Evolutionary conservation across 805 yeast species (phyloP).

Genomic region (Sporopachydermia lactativora): DNA sequence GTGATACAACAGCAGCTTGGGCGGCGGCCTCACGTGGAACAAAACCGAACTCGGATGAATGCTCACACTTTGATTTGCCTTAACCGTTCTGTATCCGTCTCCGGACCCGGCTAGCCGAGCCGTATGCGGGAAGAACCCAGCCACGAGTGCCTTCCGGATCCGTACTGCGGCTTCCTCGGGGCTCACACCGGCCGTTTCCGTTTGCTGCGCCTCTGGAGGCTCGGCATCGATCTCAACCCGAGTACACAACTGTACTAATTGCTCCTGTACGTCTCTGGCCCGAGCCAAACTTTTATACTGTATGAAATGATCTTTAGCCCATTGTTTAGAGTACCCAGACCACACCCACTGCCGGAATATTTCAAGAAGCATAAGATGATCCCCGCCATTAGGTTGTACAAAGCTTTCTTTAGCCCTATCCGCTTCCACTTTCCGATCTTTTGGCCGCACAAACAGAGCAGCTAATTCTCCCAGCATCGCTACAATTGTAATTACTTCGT

Average conservation of each 20-base stretch:
- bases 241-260: slow-evolving; percentile 45
- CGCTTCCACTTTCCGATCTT: slow-evolving; percentile 58
- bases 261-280: slow-evolving; percentile 71
- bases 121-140: slow-evolving; percentile 31
- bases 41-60: slow-evolving; percentile 82
- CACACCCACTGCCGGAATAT: slow-evolving; percentile 71
- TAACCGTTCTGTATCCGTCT: slow-evolving; percentile 54
- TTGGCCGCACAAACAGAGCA: slow-evolving; percentile 63
- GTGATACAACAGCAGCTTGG: slow-evolving; percentile 74
- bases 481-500: slow-evolving; percentile 68
- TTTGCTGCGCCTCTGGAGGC: slow-evolving; percentile 40
- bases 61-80: slow-evolving; percentile 51
- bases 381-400: slow-evolving; percentile 61
- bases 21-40: slow-evolving; percentile 35
- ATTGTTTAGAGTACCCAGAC: slow-evolving; percentile 36
- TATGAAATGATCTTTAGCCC: slow-evolving; percentile 74
- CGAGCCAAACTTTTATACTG: slow-evolving; percentile 66
- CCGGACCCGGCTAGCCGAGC: slow-evolving; percentile 46
- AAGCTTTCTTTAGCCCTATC: slow-evolving; percentile 66
- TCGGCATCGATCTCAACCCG: slow-evolving; percentile 24
- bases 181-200: slow-evolving; percentile 56
- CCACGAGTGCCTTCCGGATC: slow-evolving; percentile 42
- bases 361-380: slow-evolving; percentile 72
- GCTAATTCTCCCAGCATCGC: slow-evolving; percentile 87
- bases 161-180: slow-evolving; percentile 48